Evolutionary conservation across 2,329 filamentous ascomycete genomes (phyloP).

Genomic region (Esteya vermicola): DNA sequence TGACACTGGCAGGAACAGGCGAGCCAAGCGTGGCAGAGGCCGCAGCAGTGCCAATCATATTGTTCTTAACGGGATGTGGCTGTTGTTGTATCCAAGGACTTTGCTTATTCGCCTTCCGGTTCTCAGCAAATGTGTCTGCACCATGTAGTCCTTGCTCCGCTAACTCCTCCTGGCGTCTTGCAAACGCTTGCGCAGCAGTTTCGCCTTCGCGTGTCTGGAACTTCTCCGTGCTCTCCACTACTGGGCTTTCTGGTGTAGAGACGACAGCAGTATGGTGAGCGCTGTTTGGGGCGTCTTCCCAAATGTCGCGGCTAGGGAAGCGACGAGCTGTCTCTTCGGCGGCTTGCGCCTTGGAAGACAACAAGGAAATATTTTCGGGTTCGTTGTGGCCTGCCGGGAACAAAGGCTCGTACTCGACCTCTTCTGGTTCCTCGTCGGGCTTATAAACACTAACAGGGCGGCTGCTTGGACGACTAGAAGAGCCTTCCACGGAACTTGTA

Average conservation of each 20-base stretch:
- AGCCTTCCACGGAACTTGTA: conserved; percentile 38
- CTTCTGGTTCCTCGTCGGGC: conserved; percentile 40
- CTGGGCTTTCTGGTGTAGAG: conserved; percentile 54
- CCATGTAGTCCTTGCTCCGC: conserved; percentile 30
- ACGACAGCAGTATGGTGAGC: conserved; percentile 69
- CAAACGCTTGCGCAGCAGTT: conserved; percentile 50
- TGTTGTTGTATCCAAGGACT: conserved; percentile 31
- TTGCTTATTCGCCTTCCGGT: conserved; percentile 31
- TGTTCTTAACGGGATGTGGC: conserved; percentile 34
- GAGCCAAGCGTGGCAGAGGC: neutral
- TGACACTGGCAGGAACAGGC: neutral
- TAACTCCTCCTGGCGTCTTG: conserved; percentile 50
- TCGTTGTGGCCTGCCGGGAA: conserved; percentile 67
- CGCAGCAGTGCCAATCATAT: neutral
- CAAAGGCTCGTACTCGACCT: conserved; percentile 87
- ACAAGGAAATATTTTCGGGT: conserved; percentile 21
- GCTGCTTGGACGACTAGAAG: conserved; percentile 6
- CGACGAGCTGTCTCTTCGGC: conserved; percentile 44
- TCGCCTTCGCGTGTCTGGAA: conserved; percentile 26
- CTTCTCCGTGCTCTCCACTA: conserved; percentile 13
- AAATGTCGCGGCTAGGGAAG: conserved; percentile 91
- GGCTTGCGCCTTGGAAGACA: conserved; percentile 24
- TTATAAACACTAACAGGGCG: conserved; percentile 45
- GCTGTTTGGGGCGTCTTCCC: conserved; percentile 90
- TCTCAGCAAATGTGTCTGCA: conserved; percentile 7